phyloP scores from a whole-genome alignment of 2,329 filamentous ascomycete genomes.

The Mollisia scopiformis region DNA sequence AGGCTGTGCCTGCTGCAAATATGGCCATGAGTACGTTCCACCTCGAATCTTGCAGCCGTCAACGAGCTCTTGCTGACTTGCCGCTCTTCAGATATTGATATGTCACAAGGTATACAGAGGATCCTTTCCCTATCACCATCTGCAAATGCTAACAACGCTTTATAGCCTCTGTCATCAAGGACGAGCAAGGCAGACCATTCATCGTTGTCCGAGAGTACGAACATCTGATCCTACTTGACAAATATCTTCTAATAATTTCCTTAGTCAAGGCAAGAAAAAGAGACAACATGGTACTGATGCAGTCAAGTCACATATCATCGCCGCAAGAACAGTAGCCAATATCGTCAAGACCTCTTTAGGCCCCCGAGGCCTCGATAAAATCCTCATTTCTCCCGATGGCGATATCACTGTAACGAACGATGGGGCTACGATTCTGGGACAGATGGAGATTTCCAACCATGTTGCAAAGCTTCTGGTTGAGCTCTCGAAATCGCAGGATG shows the following conservation, averaged over 20 bases:
- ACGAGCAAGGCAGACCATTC: constrained; percentile 96
- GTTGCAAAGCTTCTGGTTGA: constrained; percentile 96
- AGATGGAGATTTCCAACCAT: constrained; percentile 99
- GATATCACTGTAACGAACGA: constrained; percentile 99
- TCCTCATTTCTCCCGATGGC: constrained; percentile 96
- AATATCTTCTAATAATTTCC: constrained; percentile 26
- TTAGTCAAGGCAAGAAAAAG: constrained; percentile 95
- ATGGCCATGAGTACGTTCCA: constrained; percentile 62
- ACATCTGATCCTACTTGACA: constrained; percentile 12
- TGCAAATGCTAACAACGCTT: constrained; percentile 28
- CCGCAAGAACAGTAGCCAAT: constrained; percentile 92
- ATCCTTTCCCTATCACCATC: neutral
- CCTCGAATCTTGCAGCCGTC: constrained; percentile 16
- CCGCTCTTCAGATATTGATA: constrained; percentile 68
- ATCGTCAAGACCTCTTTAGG: constrained; percentile 97
- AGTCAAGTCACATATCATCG: constrained; percentile 97
- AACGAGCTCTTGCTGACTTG: constrained; percentile 30
- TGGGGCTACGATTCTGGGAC: constrained; percentile 93
- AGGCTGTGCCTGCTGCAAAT: constrained; percentile 37
- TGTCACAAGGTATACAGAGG: constrained; percentile 72
- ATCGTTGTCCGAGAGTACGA: constrained; percentile 97
- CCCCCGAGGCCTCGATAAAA: constrained; percentile 96
- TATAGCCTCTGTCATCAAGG: constrained; percentile 79
- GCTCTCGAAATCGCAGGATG: constrained; percentile 97
- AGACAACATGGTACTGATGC: constrained; percentile 95